Evolutionary conservation across 2,329 filamentous ascomycete species (phyloP).

Genomic region (Falciphora oryzae): DNA sequence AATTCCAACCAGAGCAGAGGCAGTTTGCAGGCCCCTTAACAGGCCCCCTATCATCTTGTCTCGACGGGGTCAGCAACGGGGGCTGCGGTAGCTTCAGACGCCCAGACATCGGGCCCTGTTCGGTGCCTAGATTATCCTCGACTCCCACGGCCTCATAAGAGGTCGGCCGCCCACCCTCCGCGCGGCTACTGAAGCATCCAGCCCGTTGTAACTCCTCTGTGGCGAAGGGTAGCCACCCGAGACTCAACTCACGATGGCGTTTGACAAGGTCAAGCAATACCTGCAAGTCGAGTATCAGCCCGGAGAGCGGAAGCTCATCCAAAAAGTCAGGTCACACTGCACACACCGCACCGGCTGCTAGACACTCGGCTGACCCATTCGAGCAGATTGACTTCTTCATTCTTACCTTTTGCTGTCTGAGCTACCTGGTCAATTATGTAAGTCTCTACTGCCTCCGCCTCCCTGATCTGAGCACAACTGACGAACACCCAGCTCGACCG

Average conservation of each 20-base stretch:
- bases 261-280: conserved; percentile 14
- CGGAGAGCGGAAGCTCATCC: conserved; percentile 24
- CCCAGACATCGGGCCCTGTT: no score
- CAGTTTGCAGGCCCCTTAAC: no score
- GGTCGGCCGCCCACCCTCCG: no score
- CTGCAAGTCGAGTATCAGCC: conserved; percentile 15
- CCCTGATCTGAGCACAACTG: not conserved
- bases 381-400: conserved; percentile 50
- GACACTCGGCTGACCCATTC: no score
- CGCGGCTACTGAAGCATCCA: not conserved
- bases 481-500: conserved; percentile 35
- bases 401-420: conserved; percentile 56
- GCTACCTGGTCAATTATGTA: conserved; percentile 50
- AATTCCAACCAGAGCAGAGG: no score
- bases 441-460: conserved; percentile 14
- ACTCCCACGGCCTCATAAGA: not conserved
- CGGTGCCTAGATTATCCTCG: no score
- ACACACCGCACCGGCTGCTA: no score
- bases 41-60: no score
- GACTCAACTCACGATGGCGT: conserved; percentile 11
- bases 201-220: not conserved
- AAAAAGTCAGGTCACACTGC: conserved; percentile 10
- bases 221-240: not conserved
- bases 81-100: no score
- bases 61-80: no score